Evolutionary conservation across 2,329 filamentous ascomycete genomes (phyloP).

Genomic region (Aspergillus sojae): DNA sequence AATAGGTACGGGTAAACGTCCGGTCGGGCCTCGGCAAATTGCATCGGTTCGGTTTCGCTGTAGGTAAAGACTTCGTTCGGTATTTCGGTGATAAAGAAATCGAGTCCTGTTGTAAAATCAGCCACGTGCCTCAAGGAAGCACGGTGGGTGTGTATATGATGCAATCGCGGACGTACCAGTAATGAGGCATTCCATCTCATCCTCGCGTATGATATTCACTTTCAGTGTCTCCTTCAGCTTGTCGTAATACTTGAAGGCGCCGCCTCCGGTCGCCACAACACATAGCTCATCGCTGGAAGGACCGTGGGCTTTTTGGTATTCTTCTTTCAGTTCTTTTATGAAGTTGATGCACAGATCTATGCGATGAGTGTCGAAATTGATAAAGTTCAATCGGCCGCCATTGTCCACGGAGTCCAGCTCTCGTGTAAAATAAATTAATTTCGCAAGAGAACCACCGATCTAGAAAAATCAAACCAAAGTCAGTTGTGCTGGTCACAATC

Average conservation of each 20-base stretch:
- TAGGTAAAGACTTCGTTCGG: constrained; percentile 97
- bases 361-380: constrained; percentile 92
- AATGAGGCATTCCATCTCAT: constrained; percentile 98
- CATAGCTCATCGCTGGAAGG: constrained; percentile 71
- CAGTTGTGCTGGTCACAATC: constrained; percentile 6
- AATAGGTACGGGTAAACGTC: constrained; percentile 95
- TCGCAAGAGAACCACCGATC: constrained; percentile 95
- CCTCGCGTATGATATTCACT: constrained; percentile 86
- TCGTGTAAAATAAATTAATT: constrained; percentile 95
- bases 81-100: constrained; percentile 99
- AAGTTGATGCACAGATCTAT: constrained; percentile 94
- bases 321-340: constrained; percentile 80
- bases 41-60: constrained; percentile 86
- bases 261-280: constrained; percentile 94
- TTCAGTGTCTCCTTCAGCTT: constrained; percentile 80
- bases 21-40: constrained; percentile 75
- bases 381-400: constrained; percentile 89
- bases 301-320: constrained; percentile 76
- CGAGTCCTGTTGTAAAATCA: constrained; percentile 64
- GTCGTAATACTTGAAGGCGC: constrained; percentile 96
- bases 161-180: constrained; percentile 63
- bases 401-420: constrained; percentile 77
- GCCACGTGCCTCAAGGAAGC: neutral
- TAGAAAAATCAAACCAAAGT: constrained; percentile 42
- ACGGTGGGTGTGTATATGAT: neutral